phyloP scores from a whole-genome alignment of 345 rosid genomes.

The Eucalyptus melliodora region DNA sequence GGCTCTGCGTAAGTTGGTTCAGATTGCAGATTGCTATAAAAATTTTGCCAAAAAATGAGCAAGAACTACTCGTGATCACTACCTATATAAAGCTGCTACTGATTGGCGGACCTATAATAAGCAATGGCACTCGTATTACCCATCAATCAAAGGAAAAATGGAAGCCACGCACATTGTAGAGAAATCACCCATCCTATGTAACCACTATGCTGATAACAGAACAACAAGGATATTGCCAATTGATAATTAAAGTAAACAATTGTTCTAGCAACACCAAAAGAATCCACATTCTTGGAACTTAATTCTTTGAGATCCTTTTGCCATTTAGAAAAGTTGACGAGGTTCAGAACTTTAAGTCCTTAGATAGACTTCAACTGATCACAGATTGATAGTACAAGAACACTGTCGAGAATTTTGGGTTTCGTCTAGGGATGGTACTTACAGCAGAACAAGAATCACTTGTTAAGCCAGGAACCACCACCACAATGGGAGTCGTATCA shows the following conservation, averaged over 20 bases:
- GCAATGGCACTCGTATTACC: background rate
- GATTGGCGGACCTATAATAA: background rate
- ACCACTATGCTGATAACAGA: background rate
- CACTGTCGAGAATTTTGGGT: background rate
- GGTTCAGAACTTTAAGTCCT: background rate
- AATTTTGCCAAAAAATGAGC: background rate
- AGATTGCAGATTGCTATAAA: background rate
- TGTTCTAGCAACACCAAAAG: background rate
- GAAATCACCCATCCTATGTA: background rate
- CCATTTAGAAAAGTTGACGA: background rate
- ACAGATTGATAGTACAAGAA: background rate
- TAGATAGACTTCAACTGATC: background rate
- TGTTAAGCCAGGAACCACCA: constrained; percentile 43
- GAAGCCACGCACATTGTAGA: background rate
- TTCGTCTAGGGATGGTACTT: background rate
- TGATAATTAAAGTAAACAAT: background rate
- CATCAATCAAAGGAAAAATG: background rate
- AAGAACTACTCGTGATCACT: background rate
- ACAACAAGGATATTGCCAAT: background rate
- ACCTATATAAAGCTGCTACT: background rate
- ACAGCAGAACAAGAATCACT: constrained; percentile 40
- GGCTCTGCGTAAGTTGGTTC: background rate
- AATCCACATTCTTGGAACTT: background rate
- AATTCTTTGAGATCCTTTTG: background rate
- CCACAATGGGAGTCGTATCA: constrained; percentile 21